Conservation (phyloP, 805 yeast genomes). For the Cyberlindnera saturnus region DNA sequence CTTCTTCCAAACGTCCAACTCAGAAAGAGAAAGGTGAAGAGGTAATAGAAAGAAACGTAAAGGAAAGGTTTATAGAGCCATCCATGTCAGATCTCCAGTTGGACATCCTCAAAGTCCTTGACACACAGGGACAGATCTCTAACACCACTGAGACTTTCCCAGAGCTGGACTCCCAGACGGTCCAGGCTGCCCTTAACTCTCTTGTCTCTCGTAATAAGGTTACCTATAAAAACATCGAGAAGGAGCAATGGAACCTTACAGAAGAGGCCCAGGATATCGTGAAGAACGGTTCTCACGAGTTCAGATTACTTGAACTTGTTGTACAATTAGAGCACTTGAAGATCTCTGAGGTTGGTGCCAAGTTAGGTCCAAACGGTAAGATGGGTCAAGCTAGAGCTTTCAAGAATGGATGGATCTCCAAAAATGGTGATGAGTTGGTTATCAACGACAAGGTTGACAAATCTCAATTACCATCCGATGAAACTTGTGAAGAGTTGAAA, state of each 20-base stretch:
- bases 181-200: conserved; percentile 83
- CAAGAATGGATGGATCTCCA: conserved; percentile 93
- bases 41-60: too few relatives aligned
- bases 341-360: conserved; percentile 64
- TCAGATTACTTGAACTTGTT: conserved; percentile 70
- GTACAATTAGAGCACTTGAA: conserved; percentile 73
- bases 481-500: conserved; percentile 58
- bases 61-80: background rate
- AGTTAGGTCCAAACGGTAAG: conserved; percentile 78
- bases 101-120: conserved; percentile 56
- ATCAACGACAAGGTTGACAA: conserved; percentile 44
- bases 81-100: conserved; percentile 66
- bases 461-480: conserved; percentile 50
- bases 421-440: conserved; percentile 76
- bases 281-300: conserved; percentile 83
- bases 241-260: conserved; percentile 69
- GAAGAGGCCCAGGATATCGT: conserved; percentile 79
- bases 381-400: conserved; percentile 97
- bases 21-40: background rate
- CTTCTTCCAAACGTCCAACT: background rate
- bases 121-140: conserved; percentile 52
- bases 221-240: conserved; percentile 63
- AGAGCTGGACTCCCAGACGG: conserved; percentile 50
- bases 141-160: conserved; percentile 71
- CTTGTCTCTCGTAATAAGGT: conserved; percentile 81